phyloP scores from a whole-genome alignment of 2,329 filamentous ascomycete genomes.

The Hortaea werneckii region DNA sequence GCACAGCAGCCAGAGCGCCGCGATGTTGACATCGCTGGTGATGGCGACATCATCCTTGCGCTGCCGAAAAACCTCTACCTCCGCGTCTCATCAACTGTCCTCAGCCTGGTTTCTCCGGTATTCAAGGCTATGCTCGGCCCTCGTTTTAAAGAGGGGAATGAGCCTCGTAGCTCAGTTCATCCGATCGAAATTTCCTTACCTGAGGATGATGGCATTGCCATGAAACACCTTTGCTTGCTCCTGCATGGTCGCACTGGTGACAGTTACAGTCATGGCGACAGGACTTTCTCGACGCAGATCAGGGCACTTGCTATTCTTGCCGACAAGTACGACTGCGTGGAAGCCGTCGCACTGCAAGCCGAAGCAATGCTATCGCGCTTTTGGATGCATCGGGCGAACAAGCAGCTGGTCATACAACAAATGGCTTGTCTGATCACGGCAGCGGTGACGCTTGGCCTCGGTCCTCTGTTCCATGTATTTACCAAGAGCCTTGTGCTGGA shows the following conservation, averaged over 20 bases:
- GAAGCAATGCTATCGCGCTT: constrained; percentile 1
- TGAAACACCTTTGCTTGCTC: background rate
- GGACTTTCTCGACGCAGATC: background rate
- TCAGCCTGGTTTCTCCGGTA: constrained; percentile 14
- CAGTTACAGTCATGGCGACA: background rate
- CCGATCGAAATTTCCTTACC: constrained; percentile 9
- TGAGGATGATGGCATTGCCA: constrained; percentile 7
- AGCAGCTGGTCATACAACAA: background rate
- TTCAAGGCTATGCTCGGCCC: constrained; percentile 13
- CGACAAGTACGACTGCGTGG: constrained; percentile 1
- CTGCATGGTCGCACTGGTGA: background rate
- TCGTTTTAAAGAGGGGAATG: background rate
- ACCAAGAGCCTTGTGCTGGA: constrained; percentile 2
- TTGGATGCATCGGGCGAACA: background rate
- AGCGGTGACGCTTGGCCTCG: background rate
- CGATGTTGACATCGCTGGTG: background rate
- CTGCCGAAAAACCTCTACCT: background rate
- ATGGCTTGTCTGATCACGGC: background rate
- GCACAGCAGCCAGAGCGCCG: background rate
- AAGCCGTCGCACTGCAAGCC: background rate
- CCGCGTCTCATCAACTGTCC: constrained; percentile 4
- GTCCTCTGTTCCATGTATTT: background rate
- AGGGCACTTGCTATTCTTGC: background rate
- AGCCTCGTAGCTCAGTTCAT: background rate
- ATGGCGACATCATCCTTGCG: background rate